Evolutionary conservation across 208 protist species (phyloP).

Genomic region (Leishmania braziliensis): DNA sequence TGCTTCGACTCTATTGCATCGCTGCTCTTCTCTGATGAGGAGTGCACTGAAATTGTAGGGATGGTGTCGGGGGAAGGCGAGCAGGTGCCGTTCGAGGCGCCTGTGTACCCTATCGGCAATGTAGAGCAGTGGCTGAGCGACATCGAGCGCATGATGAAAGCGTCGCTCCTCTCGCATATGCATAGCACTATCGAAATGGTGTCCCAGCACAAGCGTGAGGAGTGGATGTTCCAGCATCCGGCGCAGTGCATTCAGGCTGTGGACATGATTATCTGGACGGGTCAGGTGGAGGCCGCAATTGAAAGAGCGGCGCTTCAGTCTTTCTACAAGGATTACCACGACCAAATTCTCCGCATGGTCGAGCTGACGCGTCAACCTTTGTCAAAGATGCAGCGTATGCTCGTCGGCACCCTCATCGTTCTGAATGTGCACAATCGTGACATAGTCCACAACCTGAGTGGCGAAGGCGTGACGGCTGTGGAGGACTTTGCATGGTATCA

Average conservation of each 20-base stretch:
- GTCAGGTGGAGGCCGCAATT: conserved; percentile 91
- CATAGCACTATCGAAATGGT: conserved; percentile 80
- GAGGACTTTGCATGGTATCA: conserved; percentile 94
- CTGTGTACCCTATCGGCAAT: conserved; percentile 88
- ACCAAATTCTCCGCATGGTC: conserved; percentile 90
- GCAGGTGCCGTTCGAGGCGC: conserved; percentile 84
- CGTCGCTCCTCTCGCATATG: conserved; percentile 89
- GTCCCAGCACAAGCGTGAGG: conserved; percentile 60
- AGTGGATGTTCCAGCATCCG: conserved; percentile 95
- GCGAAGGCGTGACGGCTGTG: conserved; percentile 45
- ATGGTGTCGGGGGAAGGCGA: conserved; percentile 94
- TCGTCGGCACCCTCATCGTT: conserved; percentile 95
- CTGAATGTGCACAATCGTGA: conserved; percentile 97
- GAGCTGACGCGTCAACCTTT: conserved; percentile 88
- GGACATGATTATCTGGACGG: conserved; percentile 95
- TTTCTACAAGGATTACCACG: conserved; percentile 85
- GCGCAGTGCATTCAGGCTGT: conserved; percentile 94
- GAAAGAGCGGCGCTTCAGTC: conserved; percentile 33
- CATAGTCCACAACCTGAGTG: conserved; percentile 87
- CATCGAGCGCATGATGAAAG: conserved; percentile 94
- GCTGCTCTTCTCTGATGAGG: conserved; percentile 82
- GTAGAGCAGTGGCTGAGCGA: conserved; percentile 96
- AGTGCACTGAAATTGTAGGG: conserved; percentile 81
- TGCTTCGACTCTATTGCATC: conserved; percentile 96
- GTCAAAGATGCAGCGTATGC: conserved; percentile 88